phyloP scores from a whole-genome alignment of 2,329 filamentous ascomycete species.

The Grosmannia huntii region DNA sequence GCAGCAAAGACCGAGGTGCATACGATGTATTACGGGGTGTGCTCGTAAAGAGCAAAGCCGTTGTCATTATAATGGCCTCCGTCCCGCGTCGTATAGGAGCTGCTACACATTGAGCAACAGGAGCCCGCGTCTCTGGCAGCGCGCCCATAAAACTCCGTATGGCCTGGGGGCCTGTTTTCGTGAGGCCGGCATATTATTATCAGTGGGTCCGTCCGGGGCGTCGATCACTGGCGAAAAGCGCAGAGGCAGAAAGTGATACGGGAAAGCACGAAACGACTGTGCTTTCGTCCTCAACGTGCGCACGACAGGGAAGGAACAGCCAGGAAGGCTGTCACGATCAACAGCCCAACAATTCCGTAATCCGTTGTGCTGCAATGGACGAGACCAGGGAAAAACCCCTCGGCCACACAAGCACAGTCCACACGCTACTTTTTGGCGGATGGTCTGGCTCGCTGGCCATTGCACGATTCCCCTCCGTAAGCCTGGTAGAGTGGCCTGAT shows the following conservation, averaged over 20 bases:
- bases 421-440: not conserved
- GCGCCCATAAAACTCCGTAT: too few species aligned
- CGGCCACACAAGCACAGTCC: not conserved
- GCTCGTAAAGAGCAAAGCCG: too few species aligned
- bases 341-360: not conserved
- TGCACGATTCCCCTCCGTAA: conserved; percentile 13
- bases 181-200: not conserved
- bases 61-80: too few species aligned
- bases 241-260: not conserved
- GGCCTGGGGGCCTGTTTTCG: too few species aligned
- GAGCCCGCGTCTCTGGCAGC: too few species aligned
- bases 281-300: not conserved
- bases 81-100: too few species aligned
- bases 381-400: not conserved
- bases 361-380: not conserved
- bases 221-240: not conserved
- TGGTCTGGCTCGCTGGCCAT: conserved; percentile 8
- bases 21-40: too few species aligned
- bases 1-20: not conserved
- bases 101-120: too few species aligned
- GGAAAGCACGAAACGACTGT: not conserved
- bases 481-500: conserved; percentile 12
- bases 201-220: not conserved
- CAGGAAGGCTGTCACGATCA: not conserved
- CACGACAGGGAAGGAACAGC: not conserved